Conservation (phyloP, 495 filamentous ascomycete species). For the Aspergillus leporis region DNA sequence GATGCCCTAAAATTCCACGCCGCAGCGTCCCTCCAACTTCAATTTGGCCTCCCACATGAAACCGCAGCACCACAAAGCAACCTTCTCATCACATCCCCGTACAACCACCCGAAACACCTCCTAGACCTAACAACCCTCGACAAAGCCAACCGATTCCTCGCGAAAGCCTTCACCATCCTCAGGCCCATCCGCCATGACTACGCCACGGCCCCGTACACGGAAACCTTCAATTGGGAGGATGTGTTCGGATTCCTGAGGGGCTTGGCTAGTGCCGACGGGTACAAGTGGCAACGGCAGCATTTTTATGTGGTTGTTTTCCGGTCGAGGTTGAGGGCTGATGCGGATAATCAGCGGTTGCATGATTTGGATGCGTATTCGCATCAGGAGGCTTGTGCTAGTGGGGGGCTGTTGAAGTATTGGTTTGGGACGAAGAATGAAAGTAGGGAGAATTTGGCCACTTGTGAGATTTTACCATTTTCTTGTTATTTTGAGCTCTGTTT, state of each 20-base stretch:
- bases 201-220: constrained; percentile 70
- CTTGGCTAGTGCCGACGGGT: constrained; percentile 38
- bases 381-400: constrained; percentile 70
- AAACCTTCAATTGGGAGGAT: constrained; percentile 76
- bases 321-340: constrained; percentile 62
- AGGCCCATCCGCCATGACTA: constrained; percentile 65
- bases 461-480: constrained; percentile 32
- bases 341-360: constrained; percentile 61
- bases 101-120: constrained; percentile 64
- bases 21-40: constrained; percentile 36
- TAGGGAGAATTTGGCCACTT: constrained; percentile 72
- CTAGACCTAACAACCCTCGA: constrained; percentile 69
- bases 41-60: constrained; percentile 10
- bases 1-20: constrained; percentile 38
- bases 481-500: neutral
- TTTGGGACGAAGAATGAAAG: constrained; percentile 67
- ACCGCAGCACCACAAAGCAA: constrained; percentile 16
- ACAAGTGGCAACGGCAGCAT: constrained; percentile 59
- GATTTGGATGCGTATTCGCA: constrained; percentile 74
- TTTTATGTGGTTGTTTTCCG: constrained; percentile 87
- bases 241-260: constrained; percentile 56
- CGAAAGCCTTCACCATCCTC: constrained; percentile 65
- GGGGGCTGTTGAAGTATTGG: constrained; percentile 92
- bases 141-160: constrained; percentile 63
- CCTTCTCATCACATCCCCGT: constrained; percentile 69